Base-by-base conservation (phyloP, 2,329 filamentous ascomycete genomes). In the Hypomyces perniciosus region DNA sequence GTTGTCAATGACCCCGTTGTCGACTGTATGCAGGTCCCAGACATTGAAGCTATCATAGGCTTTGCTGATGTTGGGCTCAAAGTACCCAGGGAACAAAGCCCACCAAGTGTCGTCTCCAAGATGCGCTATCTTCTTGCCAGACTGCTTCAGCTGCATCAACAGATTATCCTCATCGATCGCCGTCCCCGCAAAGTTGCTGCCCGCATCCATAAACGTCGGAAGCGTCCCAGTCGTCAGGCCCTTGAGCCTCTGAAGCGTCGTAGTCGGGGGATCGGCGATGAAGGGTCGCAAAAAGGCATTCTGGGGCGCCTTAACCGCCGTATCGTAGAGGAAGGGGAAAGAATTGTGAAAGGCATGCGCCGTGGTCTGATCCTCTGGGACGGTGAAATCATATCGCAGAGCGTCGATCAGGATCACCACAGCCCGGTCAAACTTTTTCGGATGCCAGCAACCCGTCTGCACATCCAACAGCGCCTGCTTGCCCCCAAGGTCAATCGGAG, bases 31-130 rank as follows among this genome's bases (percentile, higher is more conserved):
- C 61, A 99, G 70, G 67, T 99, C 93, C 90, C 90, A 96, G 6
- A 97, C 93, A 63, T 97, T 96, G 72, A 99, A 95, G 55, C 92
- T 97, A 66, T 97, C 92, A 67, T 96, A 99, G 0, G 93, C 83
- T 59, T 78, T 82, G 59, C 91, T 96, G 51, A 96, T 81, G 51
- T 92, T 87, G 7, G 84, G 73, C 66, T 96, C 85, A 62, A 99
- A 99, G 67, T 95, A 90, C n/a, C 79, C 88, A 0, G 93, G 93
- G 65, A 97, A 99, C 12, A 99, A 74, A 40, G 89, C 80, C 58
- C 90, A 88, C 93, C 93, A 99, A 4, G 93, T 99, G 69, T 99
- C 92, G 66, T 99, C 93, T n/a, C 93, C 93, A 35, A 99, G 74
- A 62, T 99, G 95, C 5, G 91, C 93, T 58, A 99, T 81, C 56